Conservation (phyloP, 805 yeast species). For the Myxozyma mucilagina region DNA sequence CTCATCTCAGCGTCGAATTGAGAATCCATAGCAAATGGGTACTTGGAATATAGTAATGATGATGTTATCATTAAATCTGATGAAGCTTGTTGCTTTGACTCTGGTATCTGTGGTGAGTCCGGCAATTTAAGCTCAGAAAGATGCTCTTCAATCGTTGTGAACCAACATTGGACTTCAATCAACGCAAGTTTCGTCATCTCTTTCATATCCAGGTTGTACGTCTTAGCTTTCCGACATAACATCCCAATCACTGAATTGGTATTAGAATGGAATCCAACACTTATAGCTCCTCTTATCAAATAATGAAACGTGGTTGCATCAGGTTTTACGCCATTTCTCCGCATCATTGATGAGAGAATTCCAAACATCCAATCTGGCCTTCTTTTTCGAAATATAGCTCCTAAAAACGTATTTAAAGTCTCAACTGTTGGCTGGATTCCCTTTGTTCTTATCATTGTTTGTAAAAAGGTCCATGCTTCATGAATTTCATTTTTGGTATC, state of each 20-base stretch:
- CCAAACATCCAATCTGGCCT: conserved; percentile 23
- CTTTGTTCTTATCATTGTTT: not conserved
- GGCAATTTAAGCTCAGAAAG: not conserved
- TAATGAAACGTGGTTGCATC: conserved; percentile 14
- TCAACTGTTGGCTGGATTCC: not conserved
- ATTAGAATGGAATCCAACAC: conserved; percentile 8
- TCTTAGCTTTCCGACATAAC: conserved; percentile 2
- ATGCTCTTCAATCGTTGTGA: not conserved
- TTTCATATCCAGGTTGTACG: not conserved
- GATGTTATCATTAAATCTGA: not conserved
- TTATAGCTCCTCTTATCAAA: conserved; percentile 8
- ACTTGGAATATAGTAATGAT: not conserved
- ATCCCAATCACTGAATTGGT: conserved; percentile 21
- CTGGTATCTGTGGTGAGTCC: not conserved
- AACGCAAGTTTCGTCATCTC: conserved; percentile 1
- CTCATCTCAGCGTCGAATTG: not conserved
- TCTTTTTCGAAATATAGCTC: not conserved
- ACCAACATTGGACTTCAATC: conserved; percentile 8
- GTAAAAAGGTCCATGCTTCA: conserved; percentile 17
- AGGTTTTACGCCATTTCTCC: not conserved
- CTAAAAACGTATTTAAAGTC: conserved; percentile 18
- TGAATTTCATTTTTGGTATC: not conserved
- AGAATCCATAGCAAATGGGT: conserved; percentile 5
- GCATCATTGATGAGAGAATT: not conserved
- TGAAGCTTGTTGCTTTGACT: not conserved